A percentile compares a stretch with the other conserved stretches of the same genome.
Evolutionary conservation across 192 early-diverging fungal species (phyloP).

Genomic region (Coemansia sp.): DNA sequence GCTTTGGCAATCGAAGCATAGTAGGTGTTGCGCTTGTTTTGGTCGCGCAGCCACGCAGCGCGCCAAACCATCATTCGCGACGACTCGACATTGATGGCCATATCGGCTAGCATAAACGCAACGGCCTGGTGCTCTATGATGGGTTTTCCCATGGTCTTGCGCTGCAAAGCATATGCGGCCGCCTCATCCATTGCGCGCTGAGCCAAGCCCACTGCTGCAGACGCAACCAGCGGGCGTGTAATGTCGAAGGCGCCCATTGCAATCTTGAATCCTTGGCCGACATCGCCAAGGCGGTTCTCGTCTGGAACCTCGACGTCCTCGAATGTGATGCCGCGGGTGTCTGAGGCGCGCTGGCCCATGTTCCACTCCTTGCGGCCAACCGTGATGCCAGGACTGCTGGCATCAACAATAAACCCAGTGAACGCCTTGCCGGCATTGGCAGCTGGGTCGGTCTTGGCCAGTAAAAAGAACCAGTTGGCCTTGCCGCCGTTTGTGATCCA

Average conservation of each 20-base stretch:
- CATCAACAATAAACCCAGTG: slow-evolving; percentile 95
- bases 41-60: slow-evolving; percentile 81
- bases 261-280: slow-evolving; percentile 91
- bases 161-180: slow-evolving; percentile 80
- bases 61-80: slow-evolving; percentile 86
- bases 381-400: slow-evolving; percentile 82
- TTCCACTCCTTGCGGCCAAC: slow-evolving; percentile 94
- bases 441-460: slow-evolving; percentile 82
- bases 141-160: slow-evolving; percentile 93
- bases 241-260: slow-evolving; percentile 97
- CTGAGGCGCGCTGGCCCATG: slow-evolving; percentile 93
- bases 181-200: slow-evolving; percentile 93
- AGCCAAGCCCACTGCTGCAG: slow-evolving; percentile 87
- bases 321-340: slow-evolving; percentile 88
- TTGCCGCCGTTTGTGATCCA: slow-evolving; percentile 98
- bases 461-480: slow-evolving; percentile 97
- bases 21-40: slow-evolving; percentile 86
- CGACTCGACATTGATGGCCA: slow-evolving; percentile 93
- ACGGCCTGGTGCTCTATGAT: slow-evolving; percentile 91
- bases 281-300: slow-evolving; percentile 72
- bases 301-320: slow-evolving; percentile 81
- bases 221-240: slow-evolving; percentile 86
- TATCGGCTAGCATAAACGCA: slow-evolving; percentile 93
- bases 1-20: slow-evolving; percentile 94
- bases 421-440: slow-evolving; percentile 84